Percentiles rank a stretch among this genome's conserved stretches.
Evolutionary conservation across 306 rosid genomes (phyloP).

Genomic region (Lathyrus aphaca): DNA sequence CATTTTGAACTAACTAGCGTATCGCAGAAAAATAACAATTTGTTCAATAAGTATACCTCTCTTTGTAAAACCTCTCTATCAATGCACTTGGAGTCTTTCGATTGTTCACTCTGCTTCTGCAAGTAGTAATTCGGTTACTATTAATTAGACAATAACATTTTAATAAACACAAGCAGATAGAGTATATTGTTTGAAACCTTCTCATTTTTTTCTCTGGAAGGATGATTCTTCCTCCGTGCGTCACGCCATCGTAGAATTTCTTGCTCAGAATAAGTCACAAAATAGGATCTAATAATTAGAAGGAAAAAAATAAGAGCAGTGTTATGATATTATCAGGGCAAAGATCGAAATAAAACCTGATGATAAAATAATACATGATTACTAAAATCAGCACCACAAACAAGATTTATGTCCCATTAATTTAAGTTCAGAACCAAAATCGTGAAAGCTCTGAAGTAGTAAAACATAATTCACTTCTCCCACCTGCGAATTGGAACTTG

Average conservation of each 20-base stretch:
- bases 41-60: conserved; percentile 52
- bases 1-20: too few relatives aligned
- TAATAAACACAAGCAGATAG: conserved; percentile 23
- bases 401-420: conserved; percentile 7
- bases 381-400: conserved; percentile 22
- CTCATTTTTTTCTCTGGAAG: conserved; percentile 52
- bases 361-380: conserved; percentile 5
- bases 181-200: conserved; percentile 56
- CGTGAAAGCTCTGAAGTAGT: neutral
- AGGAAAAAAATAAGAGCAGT: conserved; percentile 6
- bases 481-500: neutral
- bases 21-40: too few relatives aligned
- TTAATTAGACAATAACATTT: conserved; percentile 41
- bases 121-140: conserved; percentile 36
- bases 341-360: conserved; percentile 11
- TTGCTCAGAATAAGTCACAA: conserved; percentile 59
- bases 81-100: conserved; percentile 35
- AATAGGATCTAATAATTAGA: conserved; percentile 51
- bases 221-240: conserved; percentile 77
- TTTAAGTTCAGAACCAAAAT: neutral
- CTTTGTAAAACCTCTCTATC: conserved; percentile 61
- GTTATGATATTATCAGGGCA: neutral
- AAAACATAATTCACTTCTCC: neutral
- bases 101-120: conserved; percentile 56
- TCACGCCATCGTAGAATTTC: conserved; percentile 91